Base-by-base conservation (phyloP, 768 basidiomycete species). In the Zangia roseola region DNA sequence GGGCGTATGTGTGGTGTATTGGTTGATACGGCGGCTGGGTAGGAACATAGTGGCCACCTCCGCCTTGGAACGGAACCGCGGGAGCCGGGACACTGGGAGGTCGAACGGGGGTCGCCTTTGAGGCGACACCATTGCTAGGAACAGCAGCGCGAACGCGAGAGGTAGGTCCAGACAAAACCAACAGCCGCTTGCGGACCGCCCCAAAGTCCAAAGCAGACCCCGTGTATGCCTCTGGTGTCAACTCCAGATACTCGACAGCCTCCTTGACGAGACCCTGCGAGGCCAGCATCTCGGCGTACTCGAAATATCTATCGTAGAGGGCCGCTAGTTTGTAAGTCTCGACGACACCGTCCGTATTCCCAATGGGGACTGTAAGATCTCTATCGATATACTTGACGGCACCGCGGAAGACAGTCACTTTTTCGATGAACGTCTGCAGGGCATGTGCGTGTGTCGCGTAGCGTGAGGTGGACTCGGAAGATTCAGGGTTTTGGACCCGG, bases 351-450 rank as follows among this genome's bases (percentile, higher is more conserved):
- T 79, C 73, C 5, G 74, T 74, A 23, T 74, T 70, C 5, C 63
- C 72, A 1, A 62, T 62, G 0, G 69, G 52, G 1, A 67, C 57
- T 2, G 68, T 62, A 31, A 97, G 74, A 53, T 94, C 94, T 14
- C 70, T 68, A 59, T 94, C 91, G 53, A 80, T 73, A 63, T 92
- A 94, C 13, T 78, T 75, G 40, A 90, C 88, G 0, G 95, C 97
- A 40, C 81, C 76, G 42, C 91, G 84, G 81, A 99, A 98, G 35
- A 97, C 83, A 2, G 94, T 85, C 20, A 97, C 94, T 70, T 98
- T 98, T 71, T 98, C 97, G 58, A 98, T 80, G 70, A 98, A 94
- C 0, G 87, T 85, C 64, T 97, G 95, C 35, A 99, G 71, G 3
- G 94, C 92, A 23, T 84, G 79, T 0, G 88, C 91, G 54, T 91